Evolutionary conservation across 495 filamentous ascomycete genomes (phyloP), one percentile per base, ranked within the genome.

Genomic region (Annulohypoxylon bovei): DNA sequence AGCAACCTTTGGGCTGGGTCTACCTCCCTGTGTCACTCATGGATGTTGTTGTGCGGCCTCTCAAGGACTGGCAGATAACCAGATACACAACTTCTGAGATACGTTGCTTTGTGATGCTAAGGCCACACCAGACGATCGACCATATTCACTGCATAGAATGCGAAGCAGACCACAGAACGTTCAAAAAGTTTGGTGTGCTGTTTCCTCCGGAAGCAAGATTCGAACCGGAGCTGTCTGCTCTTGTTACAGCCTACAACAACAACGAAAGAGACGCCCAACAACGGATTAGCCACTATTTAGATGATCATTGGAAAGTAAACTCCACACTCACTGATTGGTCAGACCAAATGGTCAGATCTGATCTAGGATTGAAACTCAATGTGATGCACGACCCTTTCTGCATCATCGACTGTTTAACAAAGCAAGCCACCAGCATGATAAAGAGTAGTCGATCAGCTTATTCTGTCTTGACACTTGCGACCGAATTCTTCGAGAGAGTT

Each of bases 251-350:
- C 14, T 70, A 70, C 25, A 35, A 52, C 16, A 32, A 23, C 12
- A 55, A 47, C 35, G 53, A 42, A 0, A 49, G 35, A 14, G 70
- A 54, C 37, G 65, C 57, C 23, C n/a, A 25, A 20, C 63, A 73
- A 35, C 40, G 44, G 25, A 59, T 80, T 2, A 55, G 33, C 23
- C 27, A 44, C 6, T 70, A 81, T 57, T 50, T 80, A 7, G 70
- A 75, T 37, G 57, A 54, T 11, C 53, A 75, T 39, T 81, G 78
- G 79, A 73, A 67, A 16, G 65, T 74, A 3, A 80, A 81, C 57
- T 53, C 61, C 56, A 80, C 78, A 12, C 59, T 81, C 16, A 44
- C 79, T 42, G 77, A 81, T 59, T n/a, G n/a, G n/a, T n/a, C n/a
- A n/a, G n/a, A n/a, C n/a, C n/a, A n/a, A n/a, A n/a, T n/a, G n/a